Percentiles rank a stretch among this genome's conserved stretches.
Conservation (phyloP, 1,139 yeast species). For the Diutina mesorugosa region DNA sequence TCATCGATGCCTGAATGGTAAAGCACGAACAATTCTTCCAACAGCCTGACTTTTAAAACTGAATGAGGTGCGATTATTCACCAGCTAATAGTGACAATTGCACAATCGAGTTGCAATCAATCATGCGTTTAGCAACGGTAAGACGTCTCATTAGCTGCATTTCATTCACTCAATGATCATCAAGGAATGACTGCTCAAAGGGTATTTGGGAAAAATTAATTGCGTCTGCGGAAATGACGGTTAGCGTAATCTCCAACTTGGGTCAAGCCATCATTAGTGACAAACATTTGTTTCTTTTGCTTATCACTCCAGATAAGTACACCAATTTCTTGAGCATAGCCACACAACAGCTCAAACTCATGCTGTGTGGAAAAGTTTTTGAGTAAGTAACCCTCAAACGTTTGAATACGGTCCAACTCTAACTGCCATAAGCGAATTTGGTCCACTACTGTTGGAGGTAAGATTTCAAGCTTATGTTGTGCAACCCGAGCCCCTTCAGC, state of each 20-base stretch:
- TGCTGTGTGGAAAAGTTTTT: slow-evolving; percentile 70
- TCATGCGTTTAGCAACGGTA: too few species aligned
- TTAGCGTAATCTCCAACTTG: slow-evolving; percentile 84
- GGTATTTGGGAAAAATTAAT: not conserved
- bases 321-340: slow-evolving; percentile 84
- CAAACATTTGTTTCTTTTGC: slow-evolving; percentile 61
- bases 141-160: not conserved
- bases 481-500: slow-evolving; percentile 12
- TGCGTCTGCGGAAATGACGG: slow-evolving; percentile 22
- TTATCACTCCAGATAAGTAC: slow-evolving; percentile 79
- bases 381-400: slow-evolving; percentile 79
- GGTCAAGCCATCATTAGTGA: slow-evolving; percentile 72
- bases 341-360: slow-evolving; percentile 62
- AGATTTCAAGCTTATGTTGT: slow-evolving; percentile 42
- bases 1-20: too few species aligned
- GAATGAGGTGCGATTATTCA: too few species aligned
- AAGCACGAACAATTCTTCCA: too few species aligned
- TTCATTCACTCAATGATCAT: not conserved
- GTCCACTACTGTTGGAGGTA: slow-evolving; percentile 94
- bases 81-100: too few species aligned
- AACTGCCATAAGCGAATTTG: slow-evolving; percentile 94
- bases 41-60: too few species aligned
- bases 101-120: too few species aligned
- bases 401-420: slow-evolving; percentile 83
- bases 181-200: not conserved